Conservation (phyloP, 495 filamentous ascomycete genomes). For the Saxispiralis lemnorum region DNA sequence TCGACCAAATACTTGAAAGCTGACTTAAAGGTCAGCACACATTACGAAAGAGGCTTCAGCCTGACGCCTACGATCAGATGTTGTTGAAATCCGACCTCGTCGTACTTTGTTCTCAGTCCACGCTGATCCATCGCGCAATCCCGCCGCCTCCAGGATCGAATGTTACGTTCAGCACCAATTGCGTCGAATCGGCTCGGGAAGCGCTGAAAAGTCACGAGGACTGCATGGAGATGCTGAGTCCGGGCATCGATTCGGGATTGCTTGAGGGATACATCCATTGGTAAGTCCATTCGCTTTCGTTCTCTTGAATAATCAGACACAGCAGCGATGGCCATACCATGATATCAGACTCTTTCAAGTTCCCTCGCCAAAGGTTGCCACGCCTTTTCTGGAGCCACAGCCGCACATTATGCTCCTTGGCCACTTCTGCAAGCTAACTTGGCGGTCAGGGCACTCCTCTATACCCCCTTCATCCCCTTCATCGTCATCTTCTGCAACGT, state of each 20-base stretch:
- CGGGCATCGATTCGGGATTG: no score
- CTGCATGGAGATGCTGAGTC: no score
- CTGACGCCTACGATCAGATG: no score
- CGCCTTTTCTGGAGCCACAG: background rate
- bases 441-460: slow-evolving; percentile 38
- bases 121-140: slow-evolving; percentile 20
- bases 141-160: no score
- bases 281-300: slow-evolving; percentile 3
- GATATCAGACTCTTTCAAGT: background rate
- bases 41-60: no score
- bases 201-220: no score
- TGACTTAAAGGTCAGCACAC: no score
- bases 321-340: background rate
- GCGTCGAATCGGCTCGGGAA: no score
- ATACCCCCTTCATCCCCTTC: slow-evolving; percentile 50
- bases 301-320: background rate
- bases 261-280: no score
- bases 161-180: no score
- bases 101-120: slow-evolving; percentile 10
- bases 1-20: no score
- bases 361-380: background rate
- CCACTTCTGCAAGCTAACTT: background rate
- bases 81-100: no score
- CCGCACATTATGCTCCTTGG: background rate
- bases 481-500: slow-evolving; percentile 55